Base-by-base conservation (phyloP, 306 rosid genomes). In the Rubus parviflorus region DNA sequence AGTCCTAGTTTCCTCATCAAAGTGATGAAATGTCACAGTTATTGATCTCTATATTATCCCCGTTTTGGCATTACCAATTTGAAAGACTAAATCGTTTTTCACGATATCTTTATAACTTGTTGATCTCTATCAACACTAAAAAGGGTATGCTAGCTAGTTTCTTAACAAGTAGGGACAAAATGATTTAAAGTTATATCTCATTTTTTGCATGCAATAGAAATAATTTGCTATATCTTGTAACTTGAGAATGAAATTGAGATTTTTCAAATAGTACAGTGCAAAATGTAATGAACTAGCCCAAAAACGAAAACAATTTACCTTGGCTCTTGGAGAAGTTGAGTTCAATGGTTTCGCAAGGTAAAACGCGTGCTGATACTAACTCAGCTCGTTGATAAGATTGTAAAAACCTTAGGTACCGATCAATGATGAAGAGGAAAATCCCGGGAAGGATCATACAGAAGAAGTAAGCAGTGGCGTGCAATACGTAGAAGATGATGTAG, bases 341-440 rank as follows among this genome's bases (percentile, higher is more conserved):
- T 41, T 92, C 97, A 63, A 88, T 2, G 13, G 84, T 81, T 1
- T 30, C 77, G 66, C 86, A 77, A 13, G 97, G 86, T 49, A 92
- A 83, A 52, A 88, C 62, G 46, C 96, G 96, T 72, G 90, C 87
- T 0, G 93, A 88, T 51, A 86, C 53, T 23, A 92, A 37, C 3
- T 64, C 65, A 6, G 75, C 89, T 0, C 49, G 76, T 46, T 75
- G 80, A 8, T 88, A 80, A 5, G 97, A 92, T 46, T 90, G 93
- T 74, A 92, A 77, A 82, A 88, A 87, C 47, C 96, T 73, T 22
- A 92, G 76, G 72, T 71, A 72, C 3, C 97, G 84, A 72, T 92
- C 97, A 2, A 92, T 60, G 46, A 85, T 42, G 84, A 88, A 92
- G 75, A 92, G 93, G 86, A 88, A 90, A 45, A 92, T 82, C 1